Base-by-base conservation (phyloP, 129 eudicot genomes). In the Calendula officinalis region DNA sequence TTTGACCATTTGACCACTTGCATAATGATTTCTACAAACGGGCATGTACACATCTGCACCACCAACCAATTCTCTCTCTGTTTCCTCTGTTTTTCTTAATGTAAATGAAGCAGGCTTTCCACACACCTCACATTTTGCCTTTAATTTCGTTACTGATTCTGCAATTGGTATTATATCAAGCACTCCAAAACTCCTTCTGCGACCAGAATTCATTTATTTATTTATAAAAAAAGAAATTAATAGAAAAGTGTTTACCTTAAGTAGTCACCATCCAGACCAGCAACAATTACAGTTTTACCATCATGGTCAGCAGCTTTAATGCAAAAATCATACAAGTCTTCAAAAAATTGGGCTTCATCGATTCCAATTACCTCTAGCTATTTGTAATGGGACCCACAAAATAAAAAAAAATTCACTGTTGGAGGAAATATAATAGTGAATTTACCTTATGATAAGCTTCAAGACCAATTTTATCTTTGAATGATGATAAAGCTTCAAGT, bases 31-130 rank as follows among this genome's bases (percentile, higher is more conserved):
- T 57, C 99, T 72, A 77, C 99, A 94, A 47, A 94, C 99, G 1
- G 99, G 99, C 99, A 94, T 94, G 75, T 94, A 94, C 8, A 83
- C 90, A 27, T 94, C 97, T 51, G 99, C 95, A 64, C 99, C 99
- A 41, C 84, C 99, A 71, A 94, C 91, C 47, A 94, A 58, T 73
- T 94, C 99, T 44, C 92, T 89, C 65, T 72, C 69, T 0, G 78
- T 94, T 60, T 94, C 99, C 63, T 82, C 86, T 1, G 95, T 88
- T 75, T 88, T 94, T 84, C 99, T 74, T 78, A 94, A 76, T 1
- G 97, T 94, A 62, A 94, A 94, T n/a, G 66, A 55, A 67, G 99
- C 99, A 6, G 85, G 92, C 70, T 94, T 80, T 22, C 92, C 95
- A 71, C 99, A 94, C 5, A 94, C 67, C 71, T 94, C 99, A 43